Base-by-base conservation (phyloP, 2,329 filamentous ascomycete genomes). In the Fusarium sp. region DNA sequence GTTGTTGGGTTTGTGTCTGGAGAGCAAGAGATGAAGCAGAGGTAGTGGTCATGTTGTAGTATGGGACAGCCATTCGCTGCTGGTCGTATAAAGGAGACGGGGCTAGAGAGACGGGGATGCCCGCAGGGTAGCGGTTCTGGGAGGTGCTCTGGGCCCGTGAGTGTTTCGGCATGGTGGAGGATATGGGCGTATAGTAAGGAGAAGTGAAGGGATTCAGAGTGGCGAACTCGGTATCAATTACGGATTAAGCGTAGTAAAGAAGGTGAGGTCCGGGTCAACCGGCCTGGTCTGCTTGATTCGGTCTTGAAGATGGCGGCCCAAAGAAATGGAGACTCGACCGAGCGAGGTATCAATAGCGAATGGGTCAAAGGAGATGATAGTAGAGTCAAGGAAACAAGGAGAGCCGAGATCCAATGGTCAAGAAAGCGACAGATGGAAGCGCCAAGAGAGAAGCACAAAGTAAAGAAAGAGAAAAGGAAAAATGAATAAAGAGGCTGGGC, bases 111-210 rank as follows among this genome's bases (percentile, higher is more conserved):
- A 77, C 72, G 4, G 77, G 74, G 64, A 82, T 46, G 39, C 54
- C 52, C 24, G 72, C 70, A 31, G 68, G 59, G 59, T 76, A 76
- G 51, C 68, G 68, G 46, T 67, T 69, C 40, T 73, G 72, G 11
- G 71, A 61, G 44, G 53, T 67, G 69, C 77, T 81, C 40, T 77
- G 72, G 53, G 75, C 75, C 58, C 79, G 76, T 8, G 73, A 75
- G 66, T 81, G 78, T 70, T 79, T 81, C 50, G 81, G 77, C 81
- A 83, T 83, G 66, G 68, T 61, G 41, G 51, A 58, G 29, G 45
- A 52, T 42, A 47, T 32, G 57, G 55, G 35, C 45, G 34, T 53
- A 39, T 55, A 52, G 36, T 32, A 59, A 47, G 60, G 50, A 48
- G 48, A 57, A 43, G 46, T 53, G 19, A 58, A 58, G 36, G 54